Conservation (phyloP, 208 protist species). For the Acanthamoeba lenticulata region DNA sequence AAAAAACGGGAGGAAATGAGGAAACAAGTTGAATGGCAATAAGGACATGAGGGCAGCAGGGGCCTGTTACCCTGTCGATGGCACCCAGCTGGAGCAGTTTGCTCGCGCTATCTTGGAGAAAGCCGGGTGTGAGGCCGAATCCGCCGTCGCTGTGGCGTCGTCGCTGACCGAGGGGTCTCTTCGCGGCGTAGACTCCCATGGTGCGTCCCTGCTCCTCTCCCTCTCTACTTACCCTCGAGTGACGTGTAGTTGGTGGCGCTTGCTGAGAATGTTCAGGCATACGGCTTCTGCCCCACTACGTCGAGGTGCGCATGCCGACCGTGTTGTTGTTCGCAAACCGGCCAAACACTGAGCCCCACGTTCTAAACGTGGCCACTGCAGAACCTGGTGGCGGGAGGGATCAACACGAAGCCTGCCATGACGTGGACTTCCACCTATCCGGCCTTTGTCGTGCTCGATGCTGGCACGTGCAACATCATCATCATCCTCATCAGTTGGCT, state of each 20-base stretch:
- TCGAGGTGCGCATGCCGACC: constrained; percentile 22
- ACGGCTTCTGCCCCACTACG: constrained; percentile 8
- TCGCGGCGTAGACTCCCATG: neutral
- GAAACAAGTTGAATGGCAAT: neutral
- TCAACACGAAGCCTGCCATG: neutral
- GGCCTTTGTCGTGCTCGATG: constrained; percentile 25
- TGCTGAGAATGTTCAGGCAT: neutral
- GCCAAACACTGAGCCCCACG: neutral
- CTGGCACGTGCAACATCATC: neutral
- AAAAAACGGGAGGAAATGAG: no score
- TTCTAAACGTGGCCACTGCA: neutral
- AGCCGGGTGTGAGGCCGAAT: neutral
- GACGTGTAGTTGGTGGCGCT: neutral
- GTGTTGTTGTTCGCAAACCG: neutral
- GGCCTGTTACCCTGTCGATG: neutral
- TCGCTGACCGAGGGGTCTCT: constrained; percentile 8
- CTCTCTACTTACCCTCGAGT: neutral
- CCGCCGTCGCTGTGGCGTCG: neutral
- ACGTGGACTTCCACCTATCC: neutral
- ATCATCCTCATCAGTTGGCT: no score
- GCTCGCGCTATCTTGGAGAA: neutral
- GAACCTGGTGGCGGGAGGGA: neutral
- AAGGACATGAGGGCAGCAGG: neutral
- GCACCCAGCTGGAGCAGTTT: neutral
- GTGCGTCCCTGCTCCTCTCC: neutral